These are phyloP conservation scores for Kwoniella sp. DNA, from an alignment of 768 basidiomycete species.

Conservation along the genomic window DNA sequence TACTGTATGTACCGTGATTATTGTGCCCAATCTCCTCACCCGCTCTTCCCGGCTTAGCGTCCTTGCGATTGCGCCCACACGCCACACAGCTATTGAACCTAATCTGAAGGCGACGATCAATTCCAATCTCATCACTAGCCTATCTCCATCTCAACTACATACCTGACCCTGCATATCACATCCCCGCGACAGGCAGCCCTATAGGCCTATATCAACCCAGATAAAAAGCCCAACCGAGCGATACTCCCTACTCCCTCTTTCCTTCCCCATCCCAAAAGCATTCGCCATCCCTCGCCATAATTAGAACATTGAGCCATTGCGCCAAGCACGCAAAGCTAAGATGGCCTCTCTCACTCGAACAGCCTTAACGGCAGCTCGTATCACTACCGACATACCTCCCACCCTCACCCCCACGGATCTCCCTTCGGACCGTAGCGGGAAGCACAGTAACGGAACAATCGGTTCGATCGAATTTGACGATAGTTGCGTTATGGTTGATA, in stretches of 20 bases:
- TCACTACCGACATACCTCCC: background rate
- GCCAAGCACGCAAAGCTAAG: background rate
- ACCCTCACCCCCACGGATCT: background rate
- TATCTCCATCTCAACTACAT: background rate
- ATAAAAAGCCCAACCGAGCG: background rate
- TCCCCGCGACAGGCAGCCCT: background rate
- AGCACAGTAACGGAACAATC: background rate
- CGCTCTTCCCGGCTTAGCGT: background rate
- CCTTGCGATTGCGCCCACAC: background rate
- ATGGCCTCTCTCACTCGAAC: background rate
- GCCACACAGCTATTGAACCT: background rate
- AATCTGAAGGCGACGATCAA: background rate
- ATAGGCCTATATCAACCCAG: background rate
- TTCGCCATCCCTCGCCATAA: slow-evolving; percentile 1
- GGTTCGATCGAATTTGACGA: slow-evolving; percentile 7
- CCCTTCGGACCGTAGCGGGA: background rate
- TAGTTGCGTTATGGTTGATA: slow-evolving; percentile 16
- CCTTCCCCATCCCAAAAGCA: background rate
- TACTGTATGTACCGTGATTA: too few relatives aligned
- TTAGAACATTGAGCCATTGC: background rate
- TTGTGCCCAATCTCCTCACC: background rate
- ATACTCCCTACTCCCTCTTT: background rate
- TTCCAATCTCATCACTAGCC: background rate
- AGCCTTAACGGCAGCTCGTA: background rate
- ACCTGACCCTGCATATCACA: too few relatives aligned